Conservation (phyloP, 163 green algal genomes). For the Trebouxia gelatinosa region DNA sequence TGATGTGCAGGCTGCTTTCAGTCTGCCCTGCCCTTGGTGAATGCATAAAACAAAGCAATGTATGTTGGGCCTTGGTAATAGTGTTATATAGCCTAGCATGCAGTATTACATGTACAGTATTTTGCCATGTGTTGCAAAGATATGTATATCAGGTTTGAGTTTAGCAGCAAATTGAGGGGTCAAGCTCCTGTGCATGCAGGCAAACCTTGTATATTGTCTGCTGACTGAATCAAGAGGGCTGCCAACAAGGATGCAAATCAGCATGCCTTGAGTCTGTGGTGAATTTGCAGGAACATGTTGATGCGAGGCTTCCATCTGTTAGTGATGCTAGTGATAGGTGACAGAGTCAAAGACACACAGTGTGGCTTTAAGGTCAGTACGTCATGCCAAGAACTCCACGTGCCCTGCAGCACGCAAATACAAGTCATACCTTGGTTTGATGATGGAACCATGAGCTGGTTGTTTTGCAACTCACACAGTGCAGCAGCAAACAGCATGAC, state of each 20-base stretch:
- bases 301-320: conserved; percentile 92
- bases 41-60: too few species aligned
- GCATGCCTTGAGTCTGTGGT: too few species aligned
- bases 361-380: conserved; percentile 96
- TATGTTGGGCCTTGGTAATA: too few species aligned
- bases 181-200: conserved; percentile 36
- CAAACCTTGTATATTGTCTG: conserved; percentile 29
- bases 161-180: background rate
- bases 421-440: too few species aligned
- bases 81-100: too few species aligned
- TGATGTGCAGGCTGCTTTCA: too few species aligned
- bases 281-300: conserved; percentile 85
- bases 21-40: too few species aligned
- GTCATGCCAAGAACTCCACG: too few species aligned
- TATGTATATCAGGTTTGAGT: too few species aligned
- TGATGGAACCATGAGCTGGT: background rate
- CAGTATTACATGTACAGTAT: too few species aligned
- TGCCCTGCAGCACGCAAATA: too few species aligned
- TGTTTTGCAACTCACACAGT: background rate
- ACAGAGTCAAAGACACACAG: conserved; percentile 85
- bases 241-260: background rate
- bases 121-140: too few species aligned
- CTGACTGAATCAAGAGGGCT: background rate
- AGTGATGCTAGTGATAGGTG: conserved; percentile 82
- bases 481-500: background rate